Evolutionary conservation across 2,329 filamentous ascomycete genomes (phyloP), one percentile per base, ranked within the genome.

Genomic region (Diaporthe sp.): DNA sequence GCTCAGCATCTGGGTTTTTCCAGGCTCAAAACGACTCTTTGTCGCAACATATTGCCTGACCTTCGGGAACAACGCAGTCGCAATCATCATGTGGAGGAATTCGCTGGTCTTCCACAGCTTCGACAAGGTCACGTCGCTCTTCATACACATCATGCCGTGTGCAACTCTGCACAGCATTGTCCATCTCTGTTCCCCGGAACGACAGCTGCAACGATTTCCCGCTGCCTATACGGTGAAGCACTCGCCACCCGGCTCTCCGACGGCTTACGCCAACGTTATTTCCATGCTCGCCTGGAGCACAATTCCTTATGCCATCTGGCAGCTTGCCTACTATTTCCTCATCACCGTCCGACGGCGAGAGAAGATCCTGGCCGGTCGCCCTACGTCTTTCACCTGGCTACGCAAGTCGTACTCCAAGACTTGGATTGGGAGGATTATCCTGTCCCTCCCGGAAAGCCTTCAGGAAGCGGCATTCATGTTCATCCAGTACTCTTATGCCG

Each of bases 71-170:
- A 99, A 99, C 81, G 97, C 97, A 27, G 92, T 98, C 61, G 97
- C 97, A 17, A 98, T 99, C 82, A 95, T 97, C 81, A 97, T 99
- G 96, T 99, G 97, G 97, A 92, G 97, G 77, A 99, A 99, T 83
- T 98, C 96, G 42, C 90, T 99, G 81, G 97, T 99, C 61, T 99
- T 99, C 83, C 97, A 99, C 87, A 97, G 95, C 81, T 92, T 99
- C 84, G 97, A 99, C 88, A 99, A 99, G 84, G 95, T 98, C 75
- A 97, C 96, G 17, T 97, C 94, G 81, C 89, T 99, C n/a, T 99
- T 99, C 85, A 98, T 99, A 78, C 97, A 99, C 83, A 97, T 99
- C 80, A 99, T 99, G 96, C 97, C 97, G 1, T 98, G 96, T 77
- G 96, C 94, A 8, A 94, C 96, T 1, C 89, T 99, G 17, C 97